A percentile compares a stretch with the other conserved stretches of the same genome.
Evolutionary conservation across 1,284 basidiomycete species (phyloP).

Genomic region (Ceratobasidium sp.): DNA sequence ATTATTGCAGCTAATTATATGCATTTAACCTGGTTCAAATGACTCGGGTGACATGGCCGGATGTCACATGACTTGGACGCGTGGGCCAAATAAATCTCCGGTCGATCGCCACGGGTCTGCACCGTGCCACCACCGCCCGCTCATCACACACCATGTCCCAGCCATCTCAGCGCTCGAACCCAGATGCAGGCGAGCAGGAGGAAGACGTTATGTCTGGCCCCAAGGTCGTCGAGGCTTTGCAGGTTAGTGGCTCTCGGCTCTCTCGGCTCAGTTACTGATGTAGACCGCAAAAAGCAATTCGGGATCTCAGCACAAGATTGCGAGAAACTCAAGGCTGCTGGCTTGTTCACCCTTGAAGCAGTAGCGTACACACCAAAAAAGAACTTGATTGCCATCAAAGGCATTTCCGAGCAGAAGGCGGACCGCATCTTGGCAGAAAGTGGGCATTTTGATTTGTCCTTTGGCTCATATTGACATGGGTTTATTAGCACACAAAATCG

Average conservation of each 20-base stretch:
- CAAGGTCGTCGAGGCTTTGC: constrained; percentile 80
- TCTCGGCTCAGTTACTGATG: not conserved
- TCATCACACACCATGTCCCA: constrained; percentile 55
- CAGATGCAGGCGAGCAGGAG: constrained; percentile 57
- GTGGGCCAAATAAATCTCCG: constrained; percentile 38
- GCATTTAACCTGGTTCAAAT: not conserved
- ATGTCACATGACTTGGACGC: constrained; percentile 40
- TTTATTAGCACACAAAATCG: constrained; percentile 84
- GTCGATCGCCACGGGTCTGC: constrained; percentile 37
- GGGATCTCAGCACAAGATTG: constrained; percentile 92
- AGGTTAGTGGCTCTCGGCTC: constrained; percentile 52
- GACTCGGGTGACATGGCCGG: constrained; percentile 5
- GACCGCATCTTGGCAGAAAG: constrained; percentile 96
- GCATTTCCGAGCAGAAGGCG: constrained; percentile 96
- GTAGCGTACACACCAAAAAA: constrained; percentile 99
- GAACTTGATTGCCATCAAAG: constrained; percentile 87
- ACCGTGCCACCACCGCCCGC: constrained; percentile 29
- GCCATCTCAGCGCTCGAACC: constrained; percentile 57
- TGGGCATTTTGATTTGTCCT: constrained; percentile 53
- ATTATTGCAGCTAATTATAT: constrained; percentile 24
- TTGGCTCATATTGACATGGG: not conserved
- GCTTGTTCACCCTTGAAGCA: constrained; percentile 92
- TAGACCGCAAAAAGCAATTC: constrained; percentile 62
- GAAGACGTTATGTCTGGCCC: constrained; percentile 71
- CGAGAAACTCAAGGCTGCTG: constrained; percentile 94